These are phyloP conservation scores for Zopfochytrium polystomum DNA, from an alignment of 371 early-diverging fungal genomes.

Conservation along the genomic window DNA sequence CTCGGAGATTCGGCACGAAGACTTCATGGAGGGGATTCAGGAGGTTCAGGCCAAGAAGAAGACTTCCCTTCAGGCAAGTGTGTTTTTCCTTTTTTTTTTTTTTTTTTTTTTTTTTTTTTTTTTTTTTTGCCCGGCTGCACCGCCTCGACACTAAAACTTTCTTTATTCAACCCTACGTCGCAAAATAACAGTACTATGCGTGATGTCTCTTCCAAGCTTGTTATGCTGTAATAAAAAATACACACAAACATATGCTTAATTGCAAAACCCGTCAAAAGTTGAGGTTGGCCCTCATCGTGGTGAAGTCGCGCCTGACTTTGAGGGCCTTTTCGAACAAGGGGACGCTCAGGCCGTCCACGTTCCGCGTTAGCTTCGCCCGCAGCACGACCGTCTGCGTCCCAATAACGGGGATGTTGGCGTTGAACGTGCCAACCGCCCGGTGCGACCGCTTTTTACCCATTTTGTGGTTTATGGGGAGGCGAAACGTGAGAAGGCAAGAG, in stretches of 20 bases:
- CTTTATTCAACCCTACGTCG: no score
- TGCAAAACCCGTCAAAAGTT: slow-evolving; percentile 6
- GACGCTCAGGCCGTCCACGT: slow-evolving; percentile 33
- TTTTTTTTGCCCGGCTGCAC: background rate
- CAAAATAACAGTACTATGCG: slow-evolving; percentile 1
- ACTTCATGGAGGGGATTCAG: slow-evolving; percentile 93
- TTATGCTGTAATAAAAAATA: no score
- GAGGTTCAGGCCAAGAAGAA: slow-evolving; percentile 99
- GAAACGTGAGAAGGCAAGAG: background rate
- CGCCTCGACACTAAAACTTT: no score
- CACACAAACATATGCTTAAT: no score
- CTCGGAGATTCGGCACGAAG: slow-evolving; percentile 92
- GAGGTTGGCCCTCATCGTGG: background rate
- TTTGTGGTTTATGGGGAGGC: background rate
- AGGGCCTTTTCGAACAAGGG: slow-evolving; percentile 31
- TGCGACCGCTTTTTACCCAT: background rate
- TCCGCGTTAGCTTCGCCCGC: slow-evolving; percentile 26
- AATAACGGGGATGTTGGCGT: no score
- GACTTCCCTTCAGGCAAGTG: slow-evolving; percentile 73
- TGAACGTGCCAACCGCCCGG: no score
- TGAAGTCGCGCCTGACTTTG: slow-evolving; percentile 19
- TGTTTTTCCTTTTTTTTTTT: background rate
- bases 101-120: background rate
- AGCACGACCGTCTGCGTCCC: slow-evolving; percentile 9
- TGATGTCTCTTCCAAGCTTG: no score